Evolutionary conservation across 108 stramenopile genomes (phyloP).

Genomic region (Skeletonema tropicum): DNA sequence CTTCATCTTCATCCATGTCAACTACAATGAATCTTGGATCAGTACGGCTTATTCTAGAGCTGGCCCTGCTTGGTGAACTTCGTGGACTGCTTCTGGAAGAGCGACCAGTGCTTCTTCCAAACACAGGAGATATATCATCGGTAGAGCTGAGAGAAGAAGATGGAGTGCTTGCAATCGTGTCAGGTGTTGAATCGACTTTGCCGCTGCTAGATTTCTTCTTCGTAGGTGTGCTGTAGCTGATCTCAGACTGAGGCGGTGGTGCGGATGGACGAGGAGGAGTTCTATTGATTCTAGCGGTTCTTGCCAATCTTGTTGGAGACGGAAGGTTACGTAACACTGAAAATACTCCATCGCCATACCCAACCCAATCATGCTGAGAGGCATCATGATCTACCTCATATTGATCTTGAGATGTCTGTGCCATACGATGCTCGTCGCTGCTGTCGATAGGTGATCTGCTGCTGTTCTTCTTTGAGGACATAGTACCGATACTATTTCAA

Average conservation of each 20-base stretch:
- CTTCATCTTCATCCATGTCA: slow-evolving; percentile 30
- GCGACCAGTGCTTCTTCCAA: neutral
- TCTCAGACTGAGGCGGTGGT: neutral
- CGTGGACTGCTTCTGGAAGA: neutral
- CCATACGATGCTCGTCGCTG: neutral
- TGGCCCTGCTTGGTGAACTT: neutral
- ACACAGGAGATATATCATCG: neutral
- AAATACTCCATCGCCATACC: neutral
- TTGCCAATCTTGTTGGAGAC: neutral
- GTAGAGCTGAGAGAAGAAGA: neutral
- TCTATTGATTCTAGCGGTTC: neutral
- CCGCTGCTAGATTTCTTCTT: neutral
- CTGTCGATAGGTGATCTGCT: neutral
- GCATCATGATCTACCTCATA: neutral
- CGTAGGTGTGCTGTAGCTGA: neutral
- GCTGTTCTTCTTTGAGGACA: neutral
- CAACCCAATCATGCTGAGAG: neutral
- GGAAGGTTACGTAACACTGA: neutral
- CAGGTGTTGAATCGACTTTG: neutral
- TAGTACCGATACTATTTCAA: neutral
- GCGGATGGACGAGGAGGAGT: neutral
- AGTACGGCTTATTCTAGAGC: neutral
- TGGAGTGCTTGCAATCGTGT: neutral
- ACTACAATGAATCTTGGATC: neutral
- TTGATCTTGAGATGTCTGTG: neutral